phyloP scores from a whole-genome alignment of 176 grass and related monocot species.

The Carex cristatella region DNA sequence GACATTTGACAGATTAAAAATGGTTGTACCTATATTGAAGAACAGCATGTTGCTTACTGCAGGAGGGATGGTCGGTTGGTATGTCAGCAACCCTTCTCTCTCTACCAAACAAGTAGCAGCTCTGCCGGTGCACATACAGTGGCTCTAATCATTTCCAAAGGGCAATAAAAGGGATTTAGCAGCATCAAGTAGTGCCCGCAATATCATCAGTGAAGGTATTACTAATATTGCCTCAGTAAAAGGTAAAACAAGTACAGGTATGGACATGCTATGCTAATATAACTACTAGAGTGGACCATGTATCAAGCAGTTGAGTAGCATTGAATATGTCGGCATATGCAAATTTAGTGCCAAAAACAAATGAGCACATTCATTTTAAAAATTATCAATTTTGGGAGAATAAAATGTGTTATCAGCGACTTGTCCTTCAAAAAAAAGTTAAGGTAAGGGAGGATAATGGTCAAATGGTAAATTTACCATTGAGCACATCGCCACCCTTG shows the following conservation, averaged over 20 bases:
- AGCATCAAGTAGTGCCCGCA: neutral
- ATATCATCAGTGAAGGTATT: neutral
- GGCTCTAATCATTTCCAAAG: constrained; percentile 49
- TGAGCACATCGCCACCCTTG: constrained; percentile 79
- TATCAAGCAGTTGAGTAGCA: neutral
- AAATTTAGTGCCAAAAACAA: neutral
- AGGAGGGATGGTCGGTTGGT: constrained; percentile 92
- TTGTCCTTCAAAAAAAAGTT: neutral
- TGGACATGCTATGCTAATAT: neutral
- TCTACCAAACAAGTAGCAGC: constrained; percentile 91
- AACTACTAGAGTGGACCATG: neutral
- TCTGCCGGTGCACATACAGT: constrained; percentile 84
- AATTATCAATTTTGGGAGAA: neutral
- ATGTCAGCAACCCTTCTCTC: constrained; percentile 89
- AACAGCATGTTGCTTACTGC: constrained; percentile 94
- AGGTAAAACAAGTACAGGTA: neutral
- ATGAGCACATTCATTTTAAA: neutral
- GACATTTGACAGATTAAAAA: constrained; percentile 29
- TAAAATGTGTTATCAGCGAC: neutral
- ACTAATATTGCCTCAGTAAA: neutral
- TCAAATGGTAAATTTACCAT: constrained; percentile 39
- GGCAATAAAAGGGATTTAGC: neutral
- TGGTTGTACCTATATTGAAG: constrained; percentile 53
- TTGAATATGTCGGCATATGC: neutral
- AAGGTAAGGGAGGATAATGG: constrained; percentile 4